Conservation (phyloP, 2,329 filamentous ascomycete genomes). For the Beauveria caledonica region DNA sequence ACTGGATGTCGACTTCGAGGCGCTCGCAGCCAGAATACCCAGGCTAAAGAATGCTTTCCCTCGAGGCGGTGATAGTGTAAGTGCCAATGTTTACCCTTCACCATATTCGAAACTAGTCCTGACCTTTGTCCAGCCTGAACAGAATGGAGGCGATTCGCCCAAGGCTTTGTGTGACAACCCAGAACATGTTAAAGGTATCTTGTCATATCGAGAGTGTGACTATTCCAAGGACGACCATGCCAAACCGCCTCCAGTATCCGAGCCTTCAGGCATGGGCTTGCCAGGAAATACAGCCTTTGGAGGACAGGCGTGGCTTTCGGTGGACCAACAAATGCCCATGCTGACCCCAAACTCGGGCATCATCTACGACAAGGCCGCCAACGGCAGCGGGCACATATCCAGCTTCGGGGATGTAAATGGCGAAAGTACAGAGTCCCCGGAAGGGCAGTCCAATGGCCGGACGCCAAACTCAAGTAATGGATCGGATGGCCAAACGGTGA, state of each 20-base stretch:
- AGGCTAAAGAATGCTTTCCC: constrained; percentile 48
- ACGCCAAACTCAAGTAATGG: constrained; percentile 49
- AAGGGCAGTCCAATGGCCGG: constrained; percentile 43
- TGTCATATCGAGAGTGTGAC: constrained; percentile 37
- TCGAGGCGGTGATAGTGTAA: constrained; percentile 43
- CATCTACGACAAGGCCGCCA: constrained; percentile 26
- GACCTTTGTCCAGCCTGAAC: not conserved
- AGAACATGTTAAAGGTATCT: constrained; percentile 31
- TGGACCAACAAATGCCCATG: constrained; percentile 31
- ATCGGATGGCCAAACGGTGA: constrained; percentile 15
- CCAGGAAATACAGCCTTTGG: constrained; percentile 19
- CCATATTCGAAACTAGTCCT: not conserved
- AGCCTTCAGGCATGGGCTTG: constrained; percentile 6
- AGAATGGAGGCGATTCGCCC: constrained; percentile 13
- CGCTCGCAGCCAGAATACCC: constrained; percentile 53
- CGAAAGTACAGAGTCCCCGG: constrained; percentile 41
- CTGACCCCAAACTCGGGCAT: constrained; percentile 26
- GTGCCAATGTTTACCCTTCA: constrained; percentile 14
- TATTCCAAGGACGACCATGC: constrained; percentile 35
- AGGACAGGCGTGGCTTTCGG: constrained; percentile 29
- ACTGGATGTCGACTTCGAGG: constrained; percentile 83
- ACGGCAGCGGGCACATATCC: constrained; percentile 20
- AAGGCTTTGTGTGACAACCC: constrained; percentile 26
- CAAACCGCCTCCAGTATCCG: constrained; percentile 22
- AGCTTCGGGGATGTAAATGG: constrained; percentile 38